Conservation (phyloP, 2,329 filamentous ascomycete species). For the Trichocomaceae sp. region DNA sequence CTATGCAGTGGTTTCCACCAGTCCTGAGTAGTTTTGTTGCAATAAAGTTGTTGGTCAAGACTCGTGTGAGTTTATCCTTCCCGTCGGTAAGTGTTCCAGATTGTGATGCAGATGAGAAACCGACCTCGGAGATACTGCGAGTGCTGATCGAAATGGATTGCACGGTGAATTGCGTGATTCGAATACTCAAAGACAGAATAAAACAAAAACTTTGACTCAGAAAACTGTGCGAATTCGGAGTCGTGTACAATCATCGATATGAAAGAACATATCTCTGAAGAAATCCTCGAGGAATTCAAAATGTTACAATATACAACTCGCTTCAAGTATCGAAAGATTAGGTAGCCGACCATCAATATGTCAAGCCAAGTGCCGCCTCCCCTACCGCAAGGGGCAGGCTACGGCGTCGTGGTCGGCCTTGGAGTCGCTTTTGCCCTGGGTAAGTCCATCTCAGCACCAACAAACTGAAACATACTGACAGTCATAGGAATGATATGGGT, state of each 20-base stretch:
- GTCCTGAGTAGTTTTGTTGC: no score
- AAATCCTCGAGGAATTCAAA: slow-evolving; percentile 43
- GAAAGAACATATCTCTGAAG: neutral
- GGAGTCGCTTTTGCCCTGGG: neutral
- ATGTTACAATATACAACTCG: slow-evolving; percentile 50
- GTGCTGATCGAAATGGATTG: no score
- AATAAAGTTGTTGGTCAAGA: no score
- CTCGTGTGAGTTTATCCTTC: no score
- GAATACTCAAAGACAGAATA: no score
- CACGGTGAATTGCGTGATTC: no score
- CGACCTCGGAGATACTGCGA: no score
- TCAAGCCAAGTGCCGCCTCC: neutral
- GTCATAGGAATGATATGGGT: neutral
- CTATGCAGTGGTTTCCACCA: no score
- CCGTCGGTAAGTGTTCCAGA: no score
- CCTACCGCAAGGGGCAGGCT: neutral
- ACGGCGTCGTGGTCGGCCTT: neutral
- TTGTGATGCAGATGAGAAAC: no score
- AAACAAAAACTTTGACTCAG: no score
- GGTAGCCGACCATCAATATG: neutral
- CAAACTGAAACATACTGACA: neutral
- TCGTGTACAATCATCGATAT: neutral
- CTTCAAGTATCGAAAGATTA: slow-evolving; percentile 23
- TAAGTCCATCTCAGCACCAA: neutral
- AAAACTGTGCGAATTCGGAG: slow-evolving; percentile 25